Evolutionary conservation across 768 basidiomycete genomes (phyloP), one percentile per base, ranked within the genome.

Genomic region (Mycena chlorophos): DNA sequence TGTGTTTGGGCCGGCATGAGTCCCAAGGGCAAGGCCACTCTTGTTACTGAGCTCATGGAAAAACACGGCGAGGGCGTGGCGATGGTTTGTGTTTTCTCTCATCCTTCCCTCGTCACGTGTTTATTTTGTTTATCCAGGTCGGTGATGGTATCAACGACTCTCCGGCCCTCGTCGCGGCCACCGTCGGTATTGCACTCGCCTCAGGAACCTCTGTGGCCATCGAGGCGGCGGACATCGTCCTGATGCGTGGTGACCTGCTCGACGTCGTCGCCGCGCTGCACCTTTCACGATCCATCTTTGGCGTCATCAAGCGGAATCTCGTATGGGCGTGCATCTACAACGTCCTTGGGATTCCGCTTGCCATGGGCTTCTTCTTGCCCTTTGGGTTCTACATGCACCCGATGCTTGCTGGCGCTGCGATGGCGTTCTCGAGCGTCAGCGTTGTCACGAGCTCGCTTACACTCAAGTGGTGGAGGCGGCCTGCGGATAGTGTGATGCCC

Each of bases 71-170:
- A 80, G 10, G 89, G 88, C 26, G 88, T 98, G 29, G 94, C 94
- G 2, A 97, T 98, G 96, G 95, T 92, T 65, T 55, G 81, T 73
- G 16, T 27, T 3, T 20, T 47, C 51, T 29, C 55, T 45, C 37
- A 27, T 29, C 23, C 5, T 37, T 34, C 39, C n/a, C n/a, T n/a
- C n/a, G n/a, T 58, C 1, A 51, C 29, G 30, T 23, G 37, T 56
- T 34, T 42, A 26, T 52, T 46, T 31, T 40, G 14, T 55, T 25
- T 58, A 20, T 59, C n/a, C n/a, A 95, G 94, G 94, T 99, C 37
- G 97, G 97, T 22, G 97, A 99, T 70, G 97, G 97, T 29, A 97
- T 98, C 75, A 98, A 99, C 69, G 97, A 99, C 69, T 98, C 96
- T 2, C 96, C 95, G 1, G 97, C 96, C 13, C 86, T 99, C 2